Percentiles rank a stretch among this genome's conserved stretches.
Evolutionary conservation across 1,139 yeast genomes (phyloP).

Genomic region (Pichia sp.): DNA sequence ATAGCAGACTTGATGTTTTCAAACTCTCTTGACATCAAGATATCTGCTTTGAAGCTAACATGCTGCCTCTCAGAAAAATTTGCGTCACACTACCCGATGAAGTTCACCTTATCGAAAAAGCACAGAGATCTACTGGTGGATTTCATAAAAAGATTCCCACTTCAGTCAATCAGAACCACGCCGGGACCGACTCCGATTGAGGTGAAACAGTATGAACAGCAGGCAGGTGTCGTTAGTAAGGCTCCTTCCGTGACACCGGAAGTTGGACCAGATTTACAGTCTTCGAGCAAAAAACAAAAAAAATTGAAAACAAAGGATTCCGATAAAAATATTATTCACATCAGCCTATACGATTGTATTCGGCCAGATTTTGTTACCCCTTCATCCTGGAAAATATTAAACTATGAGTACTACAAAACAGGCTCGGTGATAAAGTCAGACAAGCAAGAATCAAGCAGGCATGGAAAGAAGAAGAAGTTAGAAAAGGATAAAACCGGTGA

Average conservation of each 20-base stretch:
- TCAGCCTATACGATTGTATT: conserved; percentile 51
- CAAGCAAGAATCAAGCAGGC: neutral
- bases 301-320: conserved; percentile 14
- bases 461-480: conserved; percentile 26
- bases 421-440: conserved; percentile 9
- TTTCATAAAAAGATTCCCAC: conserved; percentile 56
- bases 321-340: conserved; percentile 33
- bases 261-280: conserved; percentile 31
- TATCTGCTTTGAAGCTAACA: conserved; percentile 59
- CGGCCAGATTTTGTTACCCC: conserved; percentile 48
- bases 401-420: conserved; percentile 51
- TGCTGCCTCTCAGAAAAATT: conserved; percentile 41
- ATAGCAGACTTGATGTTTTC: conserved; percentile 58
- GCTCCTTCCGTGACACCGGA: conserved; percentile 2
- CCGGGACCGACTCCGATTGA: conserved; percentile 19
- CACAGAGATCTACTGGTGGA: conserved; percentile 45
- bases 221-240: neutral
- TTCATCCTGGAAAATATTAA: conserved; percentile 51
- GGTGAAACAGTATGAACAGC: conserved; percentile 4
- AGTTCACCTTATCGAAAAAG: conserved; percentile 31
- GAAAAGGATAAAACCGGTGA: conserved; percentile 31
- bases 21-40: conserved; percentile 50
- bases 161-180: conserved; percentile 37
- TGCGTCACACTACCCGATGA: conserved; percentile 24
- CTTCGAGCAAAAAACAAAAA: conserved; percentile 19